Evolutionary conservation across 1,284 basidiomycete species (phyloP), one percentile per base, ranked within the genome.

Genomic region (Xerocomus amazonicus): DNA sequence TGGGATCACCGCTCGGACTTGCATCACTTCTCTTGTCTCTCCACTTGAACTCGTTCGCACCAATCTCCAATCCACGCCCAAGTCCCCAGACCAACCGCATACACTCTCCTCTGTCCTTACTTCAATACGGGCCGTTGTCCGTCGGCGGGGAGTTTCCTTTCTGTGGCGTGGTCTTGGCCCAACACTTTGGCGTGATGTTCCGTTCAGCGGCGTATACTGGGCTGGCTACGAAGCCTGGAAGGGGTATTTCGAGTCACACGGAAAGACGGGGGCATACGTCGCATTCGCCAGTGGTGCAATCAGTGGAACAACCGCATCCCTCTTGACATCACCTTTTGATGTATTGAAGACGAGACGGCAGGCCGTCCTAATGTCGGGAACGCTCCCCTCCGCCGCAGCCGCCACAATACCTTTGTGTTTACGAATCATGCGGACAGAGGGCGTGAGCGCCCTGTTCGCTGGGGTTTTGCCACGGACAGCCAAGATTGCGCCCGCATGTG

Each of bases 401-500:
- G 66, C 70, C 37, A 87, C 84, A 0, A 63, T 90, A 50, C 76
- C 80, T 7, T 70, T 94, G 5, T 70, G 92, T 32, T 55, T 78
- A 41, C 78, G 85, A 48, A 88, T 99, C 36, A 62, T 91, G 27
- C 78, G 76, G 45, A 85, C 78, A 6, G 97, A 99, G 68, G 96
- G 96, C 0, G 55, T 75, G 12, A 67, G 75, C 6, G 90, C 92
- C 2, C 71, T 98, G 34, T 97, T 91, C 67, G 84, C 90, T 35
- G 96, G 96, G 0, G 72, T 94, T 34, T 74, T 86, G 4, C 96
- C 97, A 31, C 82, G 96, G 32, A 84, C 96, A 46, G 92, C 85
- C 28, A 99, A 99, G 71, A 94, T 98, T 56, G 96, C 94, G 4
- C 97, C 97, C n/a, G 95, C 97, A 26, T 99, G 97, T 70, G 96